Base-by-base conservation (phyloP, 495 filamentous ascomycete species). In the Apodospora peruviana region DNA sequence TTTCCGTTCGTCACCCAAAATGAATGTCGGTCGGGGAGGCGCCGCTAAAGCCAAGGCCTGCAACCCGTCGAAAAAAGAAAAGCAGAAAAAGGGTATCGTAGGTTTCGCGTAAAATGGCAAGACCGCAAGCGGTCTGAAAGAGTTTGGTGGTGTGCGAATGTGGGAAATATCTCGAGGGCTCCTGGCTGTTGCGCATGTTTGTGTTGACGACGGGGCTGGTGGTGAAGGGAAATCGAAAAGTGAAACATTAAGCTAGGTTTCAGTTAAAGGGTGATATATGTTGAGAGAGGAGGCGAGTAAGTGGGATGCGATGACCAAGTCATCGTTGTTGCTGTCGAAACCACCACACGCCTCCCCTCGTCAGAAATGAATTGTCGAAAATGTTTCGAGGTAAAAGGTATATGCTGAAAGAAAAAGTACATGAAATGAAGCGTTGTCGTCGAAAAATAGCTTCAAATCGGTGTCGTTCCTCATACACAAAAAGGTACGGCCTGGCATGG, bases 11-110 rank as follows among this genome's bases (percentile, higher is more conserved):
- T 14, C 7, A 7, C 27, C 27, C 7, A 7, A 14, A 32, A 32
- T 32, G 27, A 32, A 32, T 32, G 14, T 32, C 7, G 14, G 14
- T 7, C 7, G 14, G 14, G 27, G 14, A 14, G 27, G 27, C 7
- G 27, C 7, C 27, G 27, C 14, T 32, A 7, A 14, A 7, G 27
- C 27, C 7, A 32, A 32, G n/a, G 27, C 27, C 27, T 32, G 27
- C 27, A 32, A 32, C 27, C 12, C 8, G 12, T 10, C 10, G 40
- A 43, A 43, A 25, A 25, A 43, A 43, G 21, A 43, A 43, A 43
- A 22, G 16, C 5, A 18, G 19, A 9, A 40, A 40, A 50, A 56
- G 14, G 48, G 32, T 2, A 55, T 21, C 7, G 27, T 32, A 14
- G 27, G 27, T n/a, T n/a, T n/a, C 27, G 27, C 14, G 14, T 32